Base-by-base conservation (phyloP, 1,284 basidiomycete genomes). In the Cryptococcus maquisensis region DNA sequence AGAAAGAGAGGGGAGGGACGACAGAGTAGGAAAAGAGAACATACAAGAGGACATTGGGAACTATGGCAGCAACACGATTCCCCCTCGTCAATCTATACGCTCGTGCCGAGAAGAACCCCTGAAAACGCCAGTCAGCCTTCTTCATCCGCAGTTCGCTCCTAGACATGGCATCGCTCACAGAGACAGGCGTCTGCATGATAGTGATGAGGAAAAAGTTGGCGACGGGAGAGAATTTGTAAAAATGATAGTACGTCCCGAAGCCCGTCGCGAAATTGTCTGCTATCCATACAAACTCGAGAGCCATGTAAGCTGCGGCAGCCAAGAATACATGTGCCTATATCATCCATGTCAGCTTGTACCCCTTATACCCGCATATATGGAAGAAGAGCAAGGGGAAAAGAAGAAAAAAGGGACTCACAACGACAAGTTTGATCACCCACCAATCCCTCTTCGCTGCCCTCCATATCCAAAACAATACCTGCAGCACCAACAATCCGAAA, bases 231-330 rank as follows among this genome's bases (percentile, higher is more conserved):
- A 54, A 54, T 13, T 54, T 54, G 56, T 47, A 54, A 15, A 57
- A 51, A 3, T 54, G 46, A 5, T 49, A 23, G 24, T 57, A 57
- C 7, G 43, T 36, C 26, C 45, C 52, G 35, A 51, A 57, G 6
- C 56, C 56, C 35, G 42, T 51, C 16, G 49, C 56, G 51, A 57
- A 57, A 4, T 54, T 48, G 8, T 54, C 32, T 12, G 54, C 39
- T 52, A 54, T 54, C 21, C 20, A 54, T 3, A 28, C 16, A 8
- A 39, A n/a, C 20, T 13, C 21, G 5, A 21, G 13, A 13, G 6
- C 35, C 28, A 35, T 38, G 47, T 38, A 38, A 8, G 24, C 47
- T 6, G 16, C 4, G 32, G 18, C 18, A 10, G 47, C 2, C 26
- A 37, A 18, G 47, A 46, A 32, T 32, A 32, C 28, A 32, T 32